Conservation (phyloP, 305 asterid species). For the Solanum hybrid region DNA sequence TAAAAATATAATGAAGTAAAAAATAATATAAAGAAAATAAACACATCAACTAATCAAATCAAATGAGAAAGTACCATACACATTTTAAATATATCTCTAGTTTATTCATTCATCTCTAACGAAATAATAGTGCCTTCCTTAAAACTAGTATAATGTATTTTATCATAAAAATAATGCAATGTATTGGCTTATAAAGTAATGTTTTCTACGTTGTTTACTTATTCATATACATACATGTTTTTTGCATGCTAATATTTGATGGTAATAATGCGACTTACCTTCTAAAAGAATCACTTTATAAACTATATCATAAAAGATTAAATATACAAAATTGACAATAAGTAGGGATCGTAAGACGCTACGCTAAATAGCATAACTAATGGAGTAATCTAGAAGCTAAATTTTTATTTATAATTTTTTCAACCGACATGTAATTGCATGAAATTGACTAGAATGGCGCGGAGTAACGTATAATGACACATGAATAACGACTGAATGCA, state of each 20-base stretch:
- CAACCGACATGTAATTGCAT: background rate
- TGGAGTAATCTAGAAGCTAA: background rate
- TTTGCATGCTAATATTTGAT: background rate
- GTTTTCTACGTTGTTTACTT: background rate
- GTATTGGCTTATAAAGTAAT: background rate
- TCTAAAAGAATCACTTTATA: background rate
- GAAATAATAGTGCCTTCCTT: background rate
- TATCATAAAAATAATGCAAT: background rate
- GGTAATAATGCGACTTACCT: background rate
- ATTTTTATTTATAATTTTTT: background rate
- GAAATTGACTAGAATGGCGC: background rate
- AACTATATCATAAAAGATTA: background rate
- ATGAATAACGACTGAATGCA: background rate
- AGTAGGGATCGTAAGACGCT: background rate
- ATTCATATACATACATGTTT: background rate
- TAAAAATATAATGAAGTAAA: background rate
- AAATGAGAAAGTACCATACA: background rate
- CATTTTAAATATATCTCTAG: background rate
- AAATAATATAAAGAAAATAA: background rate
- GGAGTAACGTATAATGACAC: background rate
- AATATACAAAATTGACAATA: background rate
- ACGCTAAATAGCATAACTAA: background rate
- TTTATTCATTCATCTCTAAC: background rate
- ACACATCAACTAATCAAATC: background rate
- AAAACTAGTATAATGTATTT: background rate